A percentile compares a stretch with the other conserved stretches of the same genome.
Evolutionary conservation across 2,329 filamentous ascomycete species (phyloP).

Genomic region (Diaporthe sp.): DNA sequence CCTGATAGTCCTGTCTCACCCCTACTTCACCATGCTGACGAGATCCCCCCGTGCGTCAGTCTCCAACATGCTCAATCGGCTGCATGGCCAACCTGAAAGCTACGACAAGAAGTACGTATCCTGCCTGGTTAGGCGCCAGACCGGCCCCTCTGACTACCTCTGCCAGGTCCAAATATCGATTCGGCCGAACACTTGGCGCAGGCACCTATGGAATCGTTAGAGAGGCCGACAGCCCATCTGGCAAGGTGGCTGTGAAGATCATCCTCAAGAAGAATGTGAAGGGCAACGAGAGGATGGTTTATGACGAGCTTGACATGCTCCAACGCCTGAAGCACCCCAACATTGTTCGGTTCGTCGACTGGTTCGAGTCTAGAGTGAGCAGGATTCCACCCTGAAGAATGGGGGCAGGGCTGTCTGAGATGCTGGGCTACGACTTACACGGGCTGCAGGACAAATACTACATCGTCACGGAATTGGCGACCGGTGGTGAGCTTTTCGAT

Average conservation of each 20-base stretch:
- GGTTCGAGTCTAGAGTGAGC: slow-evolving; percentile 96
- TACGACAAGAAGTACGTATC: slow-evolving; percentile 93
- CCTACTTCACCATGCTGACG: slow-evolving; percentile 38
- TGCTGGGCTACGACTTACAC: slow-evolving; percentile 33
- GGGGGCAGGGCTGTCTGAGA: not conserved
- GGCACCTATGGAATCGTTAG: slow-evolving; percentile 99
- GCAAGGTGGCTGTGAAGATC: slow-evolving; percentile 97
- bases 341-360: slow-evolving; percentile 97
- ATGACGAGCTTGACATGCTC: slow-evolving; percentile 95
- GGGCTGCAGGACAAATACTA: slow-evolving; percentile 93
- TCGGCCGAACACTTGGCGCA: slow-evolving; percentile 93
- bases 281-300: slow-evolving; percentile 98
- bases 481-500: slow-evolving; percentile 96
- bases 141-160: slow-evolving; percentile 41
- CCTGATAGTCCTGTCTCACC: slow-evolving; percentile 19
- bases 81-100: slow-evolving; percentile 95
- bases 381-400: slow-evolving; percentile 9
- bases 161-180: slow-evolving; percentile 84
- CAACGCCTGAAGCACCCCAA: slow-evolving; percentile 92
- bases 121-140: slow-evolving; percentile 41
- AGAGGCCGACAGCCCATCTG: slow-evolving; percentile 87
- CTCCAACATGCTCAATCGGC: slow-evolving; percentile 92
- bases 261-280: slow-evolving; percentile 99
- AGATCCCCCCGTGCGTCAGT: slow-evolving; percentile 64
- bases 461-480: slow-evolving; percentile 96